A percentile compares a stretch with the other conserved stretches of the same genome.
Conservation (phyloP, 2,329 filamentous ascomycete genomes). For the Canariomyces notabilis region DNA sequence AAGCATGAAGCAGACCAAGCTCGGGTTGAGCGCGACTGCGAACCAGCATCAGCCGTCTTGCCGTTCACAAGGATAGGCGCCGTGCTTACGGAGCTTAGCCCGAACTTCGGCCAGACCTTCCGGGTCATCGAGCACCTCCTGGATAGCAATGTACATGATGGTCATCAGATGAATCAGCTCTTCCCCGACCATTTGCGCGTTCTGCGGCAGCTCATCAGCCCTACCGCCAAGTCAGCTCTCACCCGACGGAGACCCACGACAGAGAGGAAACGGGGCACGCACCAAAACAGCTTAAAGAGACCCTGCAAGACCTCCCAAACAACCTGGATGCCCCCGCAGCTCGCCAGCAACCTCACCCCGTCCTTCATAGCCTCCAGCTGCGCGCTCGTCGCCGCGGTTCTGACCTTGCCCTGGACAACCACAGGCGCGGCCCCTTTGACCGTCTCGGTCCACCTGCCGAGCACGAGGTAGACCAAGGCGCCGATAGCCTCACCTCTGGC, state of each 20-base stretch:
- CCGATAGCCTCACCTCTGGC: conserved; percentile 51
- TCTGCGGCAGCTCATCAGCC: conserved; percentile 43
- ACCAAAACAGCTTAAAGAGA: conserved; percentile 52
- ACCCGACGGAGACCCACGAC: neutral
- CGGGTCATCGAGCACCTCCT: conserved; percentile 50
- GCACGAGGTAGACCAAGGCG: conserved; percentile 55
- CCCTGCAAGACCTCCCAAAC: conserved; percentile 48
- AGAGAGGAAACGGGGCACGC: conserved; percentile 22
- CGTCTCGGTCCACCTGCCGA: conserved; percentile 67
- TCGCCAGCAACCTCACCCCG: conserved; percentile 47
- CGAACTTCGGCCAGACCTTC: conserved; percentile 44
- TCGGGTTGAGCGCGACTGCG: conserved; percentile 56
- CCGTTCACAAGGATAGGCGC: neutral
- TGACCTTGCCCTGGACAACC: conserved; percentile 34
- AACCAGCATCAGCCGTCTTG: too few relatives aligned
- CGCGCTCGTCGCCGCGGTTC: conserved; percentile 47
- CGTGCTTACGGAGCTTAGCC: conserved; percentile 46
- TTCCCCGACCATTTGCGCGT: conserved; percentile 50
- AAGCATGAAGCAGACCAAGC: conserved; percentile 67
- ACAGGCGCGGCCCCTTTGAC: conserved; percentile 43
- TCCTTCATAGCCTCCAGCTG: conserved; percentile 57
- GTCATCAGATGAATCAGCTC: conserved; percentile 60
- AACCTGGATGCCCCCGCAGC: conserved; percentile 45
- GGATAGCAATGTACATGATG: conserved; percentile 56
- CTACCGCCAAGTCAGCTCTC: conserved; percentile 34